Conservation (phyloP, 306 rosid species). For the Benincasa hispida region DNA sequence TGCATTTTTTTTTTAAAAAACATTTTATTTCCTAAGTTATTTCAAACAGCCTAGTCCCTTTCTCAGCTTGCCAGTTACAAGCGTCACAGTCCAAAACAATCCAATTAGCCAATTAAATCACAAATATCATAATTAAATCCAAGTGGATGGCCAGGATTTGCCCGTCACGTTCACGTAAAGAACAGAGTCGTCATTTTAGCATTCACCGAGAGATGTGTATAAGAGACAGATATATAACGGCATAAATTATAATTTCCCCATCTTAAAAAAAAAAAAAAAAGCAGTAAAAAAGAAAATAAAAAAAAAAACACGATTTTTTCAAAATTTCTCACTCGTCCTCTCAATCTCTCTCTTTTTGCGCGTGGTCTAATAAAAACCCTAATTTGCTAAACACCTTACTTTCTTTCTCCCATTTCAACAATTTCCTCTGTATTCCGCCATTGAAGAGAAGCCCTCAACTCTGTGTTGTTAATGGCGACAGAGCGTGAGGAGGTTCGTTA, state of each 20-base stretch:
- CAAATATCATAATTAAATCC: neutral
- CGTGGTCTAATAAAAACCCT: constrained; percentile 13
- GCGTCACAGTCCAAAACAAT: neutral
- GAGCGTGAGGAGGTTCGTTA: constrained; percentile 10
- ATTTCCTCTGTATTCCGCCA: neutral
- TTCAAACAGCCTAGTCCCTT: no score
- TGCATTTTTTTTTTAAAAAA: no score
- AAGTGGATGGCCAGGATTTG: neutral
- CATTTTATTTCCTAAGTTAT: no score
- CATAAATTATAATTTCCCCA: neutral
- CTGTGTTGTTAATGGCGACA: constrained; percentile 12
- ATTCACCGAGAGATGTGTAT: neutral
- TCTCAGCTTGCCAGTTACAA: neutral
- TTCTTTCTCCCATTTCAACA: neutral
- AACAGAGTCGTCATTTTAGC: neutral
- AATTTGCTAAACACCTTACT: neutral
- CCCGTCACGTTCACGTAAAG: neutral
- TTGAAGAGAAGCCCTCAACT: constrained; percentile 2
- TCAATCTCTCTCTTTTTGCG: neutral
- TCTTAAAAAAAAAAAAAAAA: neutral
- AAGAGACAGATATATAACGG: neutral
- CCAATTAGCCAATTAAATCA: neutral
- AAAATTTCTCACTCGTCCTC: neutral
- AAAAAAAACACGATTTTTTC: neutral
- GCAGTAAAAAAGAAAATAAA: neutral